Evolutionary conservation across 2,329 filamentous ascomycete genomes (phyloP), one percentile per base, ranked within the genome.

Genomic region (Microcyclospora tardicrescens): DNA sequence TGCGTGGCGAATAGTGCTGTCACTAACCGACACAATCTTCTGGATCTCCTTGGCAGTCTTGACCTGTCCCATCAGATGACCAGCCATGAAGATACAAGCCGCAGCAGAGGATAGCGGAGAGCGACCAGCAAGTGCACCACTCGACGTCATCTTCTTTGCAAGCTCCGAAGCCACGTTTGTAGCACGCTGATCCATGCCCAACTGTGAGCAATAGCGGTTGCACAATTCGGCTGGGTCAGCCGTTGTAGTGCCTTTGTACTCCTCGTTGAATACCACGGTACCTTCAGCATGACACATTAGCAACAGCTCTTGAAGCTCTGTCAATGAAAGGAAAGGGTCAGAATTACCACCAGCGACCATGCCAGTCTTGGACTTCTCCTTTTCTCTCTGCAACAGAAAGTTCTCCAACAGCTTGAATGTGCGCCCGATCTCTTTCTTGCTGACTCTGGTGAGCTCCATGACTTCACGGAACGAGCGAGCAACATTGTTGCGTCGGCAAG

Each of bases 71-170:
- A 94, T 81, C 29, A 96, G 71, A 55, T 89, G 78, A 24, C 84
- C 86, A 3, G 89, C 83, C 77, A 96, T 91, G 69, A 91, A 98
- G 61, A 98, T 95, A 60, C 86, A 93, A 27, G 91, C 87, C 13
- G 87, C 89, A 6, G 93, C 89, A 44, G 93, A 85, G 1, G 89
- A 95, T 35, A 98, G 70, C 14, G 91, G 91, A 41, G 89, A 96
- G 43, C 91, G 84, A 48, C 91, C 91, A 28, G 89, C 87, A 43
- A 96, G 73, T 39, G 85, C 80, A 42, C 84, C 81, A 44, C 84
- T 78, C 35, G 75, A 73, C 16, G 78, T 79, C 48, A 91, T 84
- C 56, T 81, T 77, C 49, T 81, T 73, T 2, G 87, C 86, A 36
- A 95, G 73, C 19, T 79, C 75, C 53, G 81, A 77, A 2, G 86